phyloP scores from a whole-genome alignment of 2,329 filamentous ascomycete genomes.

The Phaeosphaeriaceae sp. region DNA sequence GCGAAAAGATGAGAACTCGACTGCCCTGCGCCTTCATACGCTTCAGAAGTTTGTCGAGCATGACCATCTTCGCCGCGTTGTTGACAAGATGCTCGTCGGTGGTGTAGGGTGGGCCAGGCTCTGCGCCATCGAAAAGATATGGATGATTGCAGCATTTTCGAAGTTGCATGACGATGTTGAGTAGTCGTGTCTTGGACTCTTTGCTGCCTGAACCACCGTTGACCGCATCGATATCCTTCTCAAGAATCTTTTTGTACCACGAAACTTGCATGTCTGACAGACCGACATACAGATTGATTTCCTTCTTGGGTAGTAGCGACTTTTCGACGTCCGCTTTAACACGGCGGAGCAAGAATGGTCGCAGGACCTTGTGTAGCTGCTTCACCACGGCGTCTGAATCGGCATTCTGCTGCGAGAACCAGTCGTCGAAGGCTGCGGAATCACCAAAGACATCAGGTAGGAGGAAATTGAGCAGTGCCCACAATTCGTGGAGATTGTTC shows the following conservation, averaged over 20 bases:
- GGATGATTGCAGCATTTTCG: conserved; percentile 99
- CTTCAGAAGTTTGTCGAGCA: conserved; percentile 88
- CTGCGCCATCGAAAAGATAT: conserved; percentile 96
- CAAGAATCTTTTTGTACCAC: conserved; percentile 98
- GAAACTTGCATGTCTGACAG: conserved; percentile 99
- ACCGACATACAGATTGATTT: conserved; percentile 94
- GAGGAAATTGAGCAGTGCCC: conserved; percentile 96
- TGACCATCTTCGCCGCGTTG: conserved; percentile 97
- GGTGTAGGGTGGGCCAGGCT: conserved; percentile 96
- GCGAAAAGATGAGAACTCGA: conserved; percentile 97
- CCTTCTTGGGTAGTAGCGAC: conserved; percentile 95
- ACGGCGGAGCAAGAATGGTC: conserved; percentile 91
- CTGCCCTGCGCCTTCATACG: conserved; percentile 87
- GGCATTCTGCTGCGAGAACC: conserved; percentile 89
- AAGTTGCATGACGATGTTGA: conserved; percentile 99
- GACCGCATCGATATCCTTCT: conserved; percentile 98
- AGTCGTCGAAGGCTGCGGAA: conserved; percentile 94
- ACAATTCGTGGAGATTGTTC: conserved; percentile 97
- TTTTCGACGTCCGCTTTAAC: conserved; percentile 99
- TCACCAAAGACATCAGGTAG: conserved; percentile 99
- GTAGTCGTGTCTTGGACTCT: conserved; percentile 93
- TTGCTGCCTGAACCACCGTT: conserved; percentile 96
- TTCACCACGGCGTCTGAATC: conserved; percentile 97
- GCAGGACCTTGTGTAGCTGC: conserved; percentile 89
- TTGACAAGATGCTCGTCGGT: conserved; percentile 94